These are phyloP conservation scores for Tetrastigma voinierianum DNA, from an alignment of 164 flowering plant species.

Conservation along the genomic window DNA sequence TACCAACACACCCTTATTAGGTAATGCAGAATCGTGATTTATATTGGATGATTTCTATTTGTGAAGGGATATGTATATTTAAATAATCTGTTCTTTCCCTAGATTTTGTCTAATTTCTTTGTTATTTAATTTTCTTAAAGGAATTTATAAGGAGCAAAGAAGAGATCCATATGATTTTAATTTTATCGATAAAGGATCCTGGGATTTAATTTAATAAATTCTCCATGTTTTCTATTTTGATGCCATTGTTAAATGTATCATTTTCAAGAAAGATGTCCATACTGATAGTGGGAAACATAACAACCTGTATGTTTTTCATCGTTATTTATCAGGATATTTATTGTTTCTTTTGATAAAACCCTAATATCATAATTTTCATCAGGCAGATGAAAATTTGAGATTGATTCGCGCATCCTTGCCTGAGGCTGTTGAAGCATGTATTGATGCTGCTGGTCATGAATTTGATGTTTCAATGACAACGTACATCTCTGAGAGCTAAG, in stretches of 20 bases:
- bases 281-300: too few species aligned
- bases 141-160: too few species aligned
- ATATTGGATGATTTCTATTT: neutral
- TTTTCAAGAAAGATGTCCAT: neutral
- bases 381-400: conserved; percentile 99
- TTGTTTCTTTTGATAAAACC: conserved; percentile 6
- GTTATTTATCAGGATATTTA: neutral
- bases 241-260: neutral
- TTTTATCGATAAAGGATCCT: too few species aligned
- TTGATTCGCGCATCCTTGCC: conserved; percentile 79
- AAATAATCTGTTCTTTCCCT: too few species aligned
- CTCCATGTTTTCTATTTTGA: neutral
- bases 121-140: too few species aligned
- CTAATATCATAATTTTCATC: conserved; percentile 17
- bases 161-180: too few species aligned
- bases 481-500: conserved; percentile 85
- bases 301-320: neutral
- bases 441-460: conserved; percentile 98
- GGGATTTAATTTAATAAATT: neutral
- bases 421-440: conserved; percentile 93
- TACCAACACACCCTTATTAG: too few species aligned
- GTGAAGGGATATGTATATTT: neutral
- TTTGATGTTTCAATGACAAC: conserved; percentile 82
- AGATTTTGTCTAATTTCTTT: too few species aligned
- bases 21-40: neutral